These are phyloP conservation scores for Ceratocystis destructans DNA, from an alignment of 2,329 filamentous ascomycete genomes.

Conservation along the genomic window DNA sequence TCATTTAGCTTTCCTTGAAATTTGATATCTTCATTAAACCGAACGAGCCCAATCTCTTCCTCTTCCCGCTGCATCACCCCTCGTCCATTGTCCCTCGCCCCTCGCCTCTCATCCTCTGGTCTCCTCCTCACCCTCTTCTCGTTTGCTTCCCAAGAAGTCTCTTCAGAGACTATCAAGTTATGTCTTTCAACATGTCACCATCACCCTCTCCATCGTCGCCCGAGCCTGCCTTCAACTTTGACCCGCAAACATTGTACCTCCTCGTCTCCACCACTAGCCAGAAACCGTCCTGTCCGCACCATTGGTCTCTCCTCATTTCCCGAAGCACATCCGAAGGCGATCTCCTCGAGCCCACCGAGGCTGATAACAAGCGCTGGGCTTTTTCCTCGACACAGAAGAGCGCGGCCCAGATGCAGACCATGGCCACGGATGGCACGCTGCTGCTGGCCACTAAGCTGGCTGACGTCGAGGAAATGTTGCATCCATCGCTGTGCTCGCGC, in stretches of 20 bases:
- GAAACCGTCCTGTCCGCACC: neutral
- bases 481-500: conserved; percentile 4
- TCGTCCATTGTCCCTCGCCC: neutral
- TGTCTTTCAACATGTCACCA: conserved; percentile 7
- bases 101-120: neutral
- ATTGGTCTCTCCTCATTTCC: conserved; percentile 4
- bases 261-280: neutral
- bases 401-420: neutral
- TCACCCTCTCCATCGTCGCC: conserved; percentile 8
- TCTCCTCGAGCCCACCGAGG: conserved; percentile 5
- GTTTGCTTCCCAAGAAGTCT: no score
- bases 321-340: conserved; percentile 8
- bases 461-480: conserved; percentile 15
- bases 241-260: conserved; percentile 10
- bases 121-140: no score
- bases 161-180: neutral
- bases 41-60: no score
- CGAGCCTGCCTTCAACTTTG: conserved; percentile 6
- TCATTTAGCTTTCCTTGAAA: neutral
- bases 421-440: neutral
- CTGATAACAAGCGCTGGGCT: conserved; percentile 6
- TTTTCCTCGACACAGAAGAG: conserved; percentile 4
- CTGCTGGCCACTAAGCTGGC: conserved; percentile 12
- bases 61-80: no score
- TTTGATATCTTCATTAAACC: no score